phyloP scores from a whole-genome alignment of 2,329 filamentous ascomycete species.

The Microcyclosporella mali region DNA sequence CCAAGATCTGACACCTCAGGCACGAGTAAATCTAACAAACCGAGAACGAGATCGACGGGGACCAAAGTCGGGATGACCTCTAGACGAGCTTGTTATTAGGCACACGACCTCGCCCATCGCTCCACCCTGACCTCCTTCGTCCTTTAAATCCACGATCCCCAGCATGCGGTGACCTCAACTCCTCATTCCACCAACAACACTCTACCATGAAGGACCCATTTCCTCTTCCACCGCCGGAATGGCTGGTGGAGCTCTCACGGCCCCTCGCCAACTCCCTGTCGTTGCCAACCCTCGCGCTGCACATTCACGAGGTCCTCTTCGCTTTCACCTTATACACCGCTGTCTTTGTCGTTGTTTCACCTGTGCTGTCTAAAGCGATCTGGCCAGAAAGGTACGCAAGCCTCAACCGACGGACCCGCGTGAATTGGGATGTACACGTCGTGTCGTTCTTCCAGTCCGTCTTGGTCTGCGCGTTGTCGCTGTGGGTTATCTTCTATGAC shows the following conservation, averaged over 20 bases:
- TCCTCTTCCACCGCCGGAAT: constrained; percentile 53
- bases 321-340: constrained; percentile 63
- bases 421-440: constrained; percentile 83
- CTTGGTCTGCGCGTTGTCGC: constrained; percentile 64
- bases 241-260: constrained; percentile 50
- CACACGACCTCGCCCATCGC: background rate
- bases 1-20: no score
- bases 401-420: constrained; percentile 56
- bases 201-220: constrained; percentile 66
- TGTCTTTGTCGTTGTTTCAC: constrained; percentile 62
- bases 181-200: constrained; percentile 2
- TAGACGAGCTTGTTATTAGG: no score
- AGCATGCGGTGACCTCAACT: constrained; percentile 11
- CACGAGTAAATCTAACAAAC: background rate
- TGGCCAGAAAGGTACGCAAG: constrained; percentile 58
- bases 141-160: background rate
- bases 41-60: background rate
- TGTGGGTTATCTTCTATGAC: constrained; percentile 66
- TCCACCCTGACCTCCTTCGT: constrained; percentile 2
- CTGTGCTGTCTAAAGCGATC: constrained; percentile 56
- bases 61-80: no score
- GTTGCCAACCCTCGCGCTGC: constrained; percentile 63
- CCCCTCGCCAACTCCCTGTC: constrained; percentile 58
- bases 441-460: constrained; percentile 74
- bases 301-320: constrained; percentile 69